These are phyloP conservation scores for Colletotrichum phormii DNA, from an alignment of 2,329 filamentous ascomycete species.

Conservation along the genomic window DNA sequence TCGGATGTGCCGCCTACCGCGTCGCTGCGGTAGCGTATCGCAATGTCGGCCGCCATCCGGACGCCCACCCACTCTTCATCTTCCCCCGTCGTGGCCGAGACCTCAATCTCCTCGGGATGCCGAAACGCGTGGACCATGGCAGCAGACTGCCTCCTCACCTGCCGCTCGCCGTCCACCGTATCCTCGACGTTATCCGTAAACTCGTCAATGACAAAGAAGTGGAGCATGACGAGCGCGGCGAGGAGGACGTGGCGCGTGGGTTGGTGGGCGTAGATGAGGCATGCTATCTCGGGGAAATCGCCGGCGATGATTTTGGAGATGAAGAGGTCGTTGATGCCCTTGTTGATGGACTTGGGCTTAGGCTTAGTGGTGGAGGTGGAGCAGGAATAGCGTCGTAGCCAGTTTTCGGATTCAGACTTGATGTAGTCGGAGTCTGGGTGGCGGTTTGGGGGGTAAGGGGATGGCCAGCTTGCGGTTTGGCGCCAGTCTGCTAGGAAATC, in stretches of 20 bases:
- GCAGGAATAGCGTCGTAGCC: background rate
- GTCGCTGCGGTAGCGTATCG: background rate
- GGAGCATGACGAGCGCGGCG: background rate
- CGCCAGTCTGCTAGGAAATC: background rate
- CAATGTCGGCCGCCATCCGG: background rate
- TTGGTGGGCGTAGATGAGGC: background rate
- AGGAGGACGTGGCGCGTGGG: background rate
- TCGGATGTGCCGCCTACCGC: background rate
- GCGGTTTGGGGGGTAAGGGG: background rate
- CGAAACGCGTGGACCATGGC: background rate
- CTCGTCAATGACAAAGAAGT: background rate
- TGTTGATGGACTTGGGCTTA: no score
- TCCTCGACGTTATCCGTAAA: background rate
- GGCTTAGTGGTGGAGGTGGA: no score
- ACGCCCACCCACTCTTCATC: background rate
- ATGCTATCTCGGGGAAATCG: background rate
- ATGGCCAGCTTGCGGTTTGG: background rate
- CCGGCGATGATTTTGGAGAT: background rate
- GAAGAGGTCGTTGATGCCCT: background rate
- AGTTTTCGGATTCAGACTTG: background rate
- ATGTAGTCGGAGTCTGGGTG: background rate
- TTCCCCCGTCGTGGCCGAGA: no score
- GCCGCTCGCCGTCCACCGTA: background rate
- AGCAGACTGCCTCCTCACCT: background rate
- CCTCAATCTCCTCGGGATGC: background rate